Conservation (phyloP, 345 rosid species). For the Toxicodendron radicans region DNA sequence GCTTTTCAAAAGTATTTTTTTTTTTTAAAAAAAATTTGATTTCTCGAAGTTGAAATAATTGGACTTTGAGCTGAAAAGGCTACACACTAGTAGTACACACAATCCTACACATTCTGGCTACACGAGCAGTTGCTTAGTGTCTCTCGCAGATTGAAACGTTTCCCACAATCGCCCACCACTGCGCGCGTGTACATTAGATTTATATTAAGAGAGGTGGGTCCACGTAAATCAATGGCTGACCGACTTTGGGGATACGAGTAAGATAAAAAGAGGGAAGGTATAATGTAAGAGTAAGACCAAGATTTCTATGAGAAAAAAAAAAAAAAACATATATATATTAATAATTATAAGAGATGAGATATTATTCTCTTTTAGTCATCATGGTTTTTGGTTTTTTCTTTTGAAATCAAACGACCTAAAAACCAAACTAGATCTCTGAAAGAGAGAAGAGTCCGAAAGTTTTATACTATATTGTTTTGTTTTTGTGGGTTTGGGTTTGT, state of each 20-base stretch:
- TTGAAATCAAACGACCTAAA: constrained; percentile 29
- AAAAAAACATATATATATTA: not conserved
- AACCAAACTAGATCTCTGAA: constrained; percentile 44
- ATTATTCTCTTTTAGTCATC: constrained; percentile 30
- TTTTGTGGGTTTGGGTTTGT: constrained; percentile 24
- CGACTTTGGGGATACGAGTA: constrained; percentile 26
- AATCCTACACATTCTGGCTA: constrained; percentile 34
- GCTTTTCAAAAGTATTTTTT: not conserved
- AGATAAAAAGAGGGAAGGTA: constrained; percentile 5
- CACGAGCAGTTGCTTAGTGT: constrained; percentile 9
- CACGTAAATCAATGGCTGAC: constrained; percentile 30
- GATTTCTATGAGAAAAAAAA: constrained; percentile 9
- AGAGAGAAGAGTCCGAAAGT: constrained; percentile 46
- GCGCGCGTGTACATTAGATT: constrained; percentile 9
- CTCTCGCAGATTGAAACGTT: constrained; percentile 13
- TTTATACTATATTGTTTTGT: constrained; percentile 22
- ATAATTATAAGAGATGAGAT: constrained; percentile 15
- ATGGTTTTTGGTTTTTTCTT: constrained; percentile 44
- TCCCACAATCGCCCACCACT: constrained; percentile 7
- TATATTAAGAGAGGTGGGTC: constrained; percentile 9
- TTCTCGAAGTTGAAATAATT: constrained; percentile 15
- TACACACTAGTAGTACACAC: not conserved
- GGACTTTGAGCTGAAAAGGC: constrained; percentile 28
- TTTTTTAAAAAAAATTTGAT: not conserved
- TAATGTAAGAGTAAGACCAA: too few species aligned